A percentile compares a stretch with the other conserved stretches of the same genome.
These are phyloP conservation scores for Gracilaria domingensis DNA, from an alignment of 23 red algal genomes.

Conservation along the genomic window DNA sequence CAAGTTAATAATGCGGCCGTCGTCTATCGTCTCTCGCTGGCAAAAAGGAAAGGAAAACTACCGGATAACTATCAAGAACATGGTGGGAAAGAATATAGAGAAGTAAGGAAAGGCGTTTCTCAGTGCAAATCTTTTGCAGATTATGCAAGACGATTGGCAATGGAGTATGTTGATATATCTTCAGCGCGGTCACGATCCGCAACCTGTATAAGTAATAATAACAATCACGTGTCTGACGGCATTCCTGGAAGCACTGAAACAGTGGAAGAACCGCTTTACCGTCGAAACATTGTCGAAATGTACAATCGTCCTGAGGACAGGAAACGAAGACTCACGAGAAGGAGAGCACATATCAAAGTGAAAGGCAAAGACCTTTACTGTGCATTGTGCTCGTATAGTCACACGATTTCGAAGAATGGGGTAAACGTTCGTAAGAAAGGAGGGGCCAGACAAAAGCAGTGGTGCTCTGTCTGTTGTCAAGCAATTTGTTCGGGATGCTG, in stretches of 20 bases:
- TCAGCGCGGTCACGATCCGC: not conserved
- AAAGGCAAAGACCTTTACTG: slow-evolving; percentile 39
- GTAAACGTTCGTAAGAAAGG: not conserved
- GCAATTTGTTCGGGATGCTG: slow-evolving; percentile 9
- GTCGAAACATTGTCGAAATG: slow-evolving; percentile 32
- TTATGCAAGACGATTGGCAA: slow-evolving; percentile 3
- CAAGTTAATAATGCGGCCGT: too few species aligned
- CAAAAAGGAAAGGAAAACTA: slow-evolving; percentile 16
- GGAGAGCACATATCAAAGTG: not conserved
- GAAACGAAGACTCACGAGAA: not conserved
- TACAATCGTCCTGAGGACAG: slow-evolving; percentile 35
- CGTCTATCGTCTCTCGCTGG: slow-evolving; percentile 20
- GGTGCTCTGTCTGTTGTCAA: not conserved
- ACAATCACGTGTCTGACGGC: not conserved
- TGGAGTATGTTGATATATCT: not conserved
- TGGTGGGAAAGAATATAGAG: not conserved
- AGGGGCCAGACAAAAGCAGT: not conserved
- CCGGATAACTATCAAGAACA: not conserved
- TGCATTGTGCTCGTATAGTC: slow-evolving; percentile 15
- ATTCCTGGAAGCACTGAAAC: not conserved
- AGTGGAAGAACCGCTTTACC: slow-evolving; percentile 1
- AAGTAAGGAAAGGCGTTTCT: not conserved
- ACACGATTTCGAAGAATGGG: not conserved
- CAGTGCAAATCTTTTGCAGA: slow-evolving; percentile 3
- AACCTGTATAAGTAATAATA: not conserved